Evolutionary conservation across 352 stramenopile species (phyloP).

Genomic region (Achlya hypogyna): DNA sequence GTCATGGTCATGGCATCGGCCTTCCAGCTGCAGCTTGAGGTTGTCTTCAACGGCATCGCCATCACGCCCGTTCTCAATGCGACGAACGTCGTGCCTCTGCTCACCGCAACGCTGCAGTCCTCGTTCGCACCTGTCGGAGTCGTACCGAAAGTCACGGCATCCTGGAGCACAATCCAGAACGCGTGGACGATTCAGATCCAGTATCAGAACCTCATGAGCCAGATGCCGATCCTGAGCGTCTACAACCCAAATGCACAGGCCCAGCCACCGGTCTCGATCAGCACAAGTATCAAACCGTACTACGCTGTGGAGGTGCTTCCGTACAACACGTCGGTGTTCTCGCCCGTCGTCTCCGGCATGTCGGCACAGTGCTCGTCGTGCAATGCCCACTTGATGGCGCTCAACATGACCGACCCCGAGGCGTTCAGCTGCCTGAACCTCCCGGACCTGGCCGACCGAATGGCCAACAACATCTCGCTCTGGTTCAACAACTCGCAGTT

Average conservation of each 20-base stretch:
- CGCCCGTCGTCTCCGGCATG: neutral
- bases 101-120: neutral
- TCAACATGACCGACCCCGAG: neutral
- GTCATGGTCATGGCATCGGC: neutral
- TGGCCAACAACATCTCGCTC: neutral
- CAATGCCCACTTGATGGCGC: neutral
- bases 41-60: neutral
- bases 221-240: neutral
- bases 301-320: neutral
- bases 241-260: neutral
- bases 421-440: neutral
- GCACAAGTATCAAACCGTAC: neutral
- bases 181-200: neutral
- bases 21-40: neutral
- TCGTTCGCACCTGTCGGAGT: neutral
- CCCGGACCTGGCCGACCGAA: neutral
- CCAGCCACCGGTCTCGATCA: neutral
- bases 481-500: constrained; percentile 3
- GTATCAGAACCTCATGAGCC: constrained; percentile 1
- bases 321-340: neutral
- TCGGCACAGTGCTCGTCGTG: neutral
- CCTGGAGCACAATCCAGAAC: neutral
- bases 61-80: neutral
- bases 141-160: neutral
- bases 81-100: neutral